Evolutionary conservation across 2,329 filamentous ascomycete species (phyloP).

Genomic region (Colletotrichum sp.): DNA sequence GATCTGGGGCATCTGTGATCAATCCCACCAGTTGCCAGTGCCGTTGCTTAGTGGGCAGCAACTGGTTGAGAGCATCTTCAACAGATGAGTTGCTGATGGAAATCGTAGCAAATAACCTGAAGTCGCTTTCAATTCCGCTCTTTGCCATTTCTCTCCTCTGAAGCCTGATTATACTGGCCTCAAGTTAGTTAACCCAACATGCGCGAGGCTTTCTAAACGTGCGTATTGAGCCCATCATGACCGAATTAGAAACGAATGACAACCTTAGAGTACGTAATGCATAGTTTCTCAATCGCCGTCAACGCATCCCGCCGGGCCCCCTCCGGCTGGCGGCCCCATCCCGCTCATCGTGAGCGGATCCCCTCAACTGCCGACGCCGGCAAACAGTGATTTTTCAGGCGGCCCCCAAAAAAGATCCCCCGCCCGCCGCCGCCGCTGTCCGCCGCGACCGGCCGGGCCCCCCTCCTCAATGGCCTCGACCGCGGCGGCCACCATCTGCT

Average conservation of each 20-base stretch:
- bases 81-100: not conserved
- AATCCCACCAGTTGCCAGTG: not conserved
- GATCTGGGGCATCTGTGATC: not conserved
- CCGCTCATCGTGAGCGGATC: conserved; percentile 1
- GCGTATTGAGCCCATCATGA: not conserved
- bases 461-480: not conserved
- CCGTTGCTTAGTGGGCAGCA: not conserved
- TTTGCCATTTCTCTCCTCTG: not conserved
- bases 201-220: not conserved
- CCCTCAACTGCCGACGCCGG: not conserved
- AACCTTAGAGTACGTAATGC: not conserved
- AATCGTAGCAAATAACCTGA: not conserved
- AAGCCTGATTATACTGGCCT: not conserved
- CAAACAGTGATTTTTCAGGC: not conserved
- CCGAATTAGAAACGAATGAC: not conserved
- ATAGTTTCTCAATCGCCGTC: not conserved
- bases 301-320: not conserved
- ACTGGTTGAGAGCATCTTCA: not conserved
- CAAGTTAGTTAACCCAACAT: not conserved
- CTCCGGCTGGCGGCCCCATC: not conserved
- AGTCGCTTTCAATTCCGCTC: not conserved
- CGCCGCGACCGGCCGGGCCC: not conserved
- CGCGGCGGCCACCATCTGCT: not conserved
- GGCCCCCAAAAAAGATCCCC: not conserved
- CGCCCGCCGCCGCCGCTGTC: not conserved